Evolutionary conservation across 2,329 filamentous ascomycete genomes (phyloP).

Genomic region (Paramyrothecium sp.): DNA sequence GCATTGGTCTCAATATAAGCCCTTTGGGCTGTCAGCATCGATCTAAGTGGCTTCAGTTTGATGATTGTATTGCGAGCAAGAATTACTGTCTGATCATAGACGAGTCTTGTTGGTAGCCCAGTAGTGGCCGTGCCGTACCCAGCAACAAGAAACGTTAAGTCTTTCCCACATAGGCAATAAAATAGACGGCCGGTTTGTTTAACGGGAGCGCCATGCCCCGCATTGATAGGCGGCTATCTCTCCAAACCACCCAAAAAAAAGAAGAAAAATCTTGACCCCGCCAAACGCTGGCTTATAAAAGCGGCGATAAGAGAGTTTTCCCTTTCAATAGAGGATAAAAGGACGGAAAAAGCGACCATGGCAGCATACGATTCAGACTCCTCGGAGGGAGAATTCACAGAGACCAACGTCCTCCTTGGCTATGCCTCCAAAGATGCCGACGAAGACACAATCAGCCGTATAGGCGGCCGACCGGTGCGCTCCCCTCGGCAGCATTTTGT

Average conservation of each 20-base stretch:
- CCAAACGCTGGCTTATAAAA: conserved; percentile 21
- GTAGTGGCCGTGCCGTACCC: too few relatives aligned
- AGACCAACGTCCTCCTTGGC: conserved; percentile 86
- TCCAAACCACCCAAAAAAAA: conserved; percentile 34
- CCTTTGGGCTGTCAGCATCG: not conserved
- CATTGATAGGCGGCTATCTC: conserved; percentile 9
- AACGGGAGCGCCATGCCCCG: conserved; percentile 26
- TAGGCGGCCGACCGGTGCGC: conserved; percentile 84
- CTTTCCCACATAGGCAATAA: too few relatives aligned
- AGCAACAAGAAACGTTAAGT: not conserved
- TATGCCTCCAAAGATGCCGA: conserved; percentile 80
- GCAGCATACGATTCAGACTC: conserved; percentile 85
- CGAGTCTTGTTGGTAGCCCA: too few relatives aligned
- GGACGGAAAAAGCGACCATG: conserved; percentile 45
- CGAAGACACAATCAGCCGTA: conserved; percentile 80
- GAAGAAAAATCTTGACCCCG: conserved; percentile 43
- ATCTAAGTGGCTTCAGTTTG: not conserved
- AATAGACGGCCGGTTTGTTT: too few relatives aligned
- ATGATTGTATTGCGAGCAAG: too few relatives aligned
- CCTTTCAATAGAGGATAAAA: not conserved
- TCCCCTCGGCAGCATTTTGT: not conserved
- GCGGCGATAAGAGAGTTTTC: conserved; percentile 11
- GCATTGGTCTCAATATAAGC: not conserved
- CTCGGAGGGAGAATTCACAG: conserved; percentile 67
- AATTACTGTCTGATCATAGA: too few relatives aligned